A percentile compares a stretch with the other conserved stretches of the same genome.
These are phyloP conservation scores for Schizophyllum amplum DNA, from an alignment of 1,284 basidiomycete species.

Conservation along the genomic window DNA sequence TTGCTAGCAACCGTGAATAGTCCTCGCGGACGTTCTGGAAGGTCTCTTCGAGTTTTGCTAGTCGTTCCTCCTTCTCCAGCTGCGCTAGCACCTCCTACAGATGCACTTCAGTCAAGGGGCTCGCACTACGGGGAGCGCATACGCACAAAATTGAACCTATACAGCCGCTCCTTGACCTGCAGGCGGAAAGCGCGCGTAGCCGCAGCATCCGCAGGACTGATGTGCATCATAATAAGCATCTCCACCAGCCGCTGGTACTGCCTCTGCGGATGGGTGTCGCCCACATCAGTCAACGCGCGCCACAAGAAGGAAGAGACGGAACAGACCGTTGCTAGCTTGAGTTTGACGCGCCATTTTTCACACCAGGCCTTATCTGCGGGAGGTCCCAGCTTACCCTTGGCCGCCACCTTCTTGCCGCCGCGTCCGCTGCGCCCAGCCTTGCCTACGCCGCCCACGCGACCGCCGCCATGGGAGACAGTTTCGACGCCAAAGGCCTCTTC, in stretches of 20 bases:
- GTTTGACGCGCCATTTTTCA: constrained; percentile 68
- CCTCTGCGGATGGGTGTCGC: constrained; percentile 41
- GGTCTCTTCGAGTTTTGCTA: constrained; percentile 89
- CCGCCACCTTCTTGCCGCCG: constrained; percentile 19
- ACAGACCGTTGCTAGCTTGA: constrained; percentile 84
- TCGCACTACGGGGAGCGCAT: neutral
- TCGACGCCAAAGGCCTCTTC: constrained; percentile 49
- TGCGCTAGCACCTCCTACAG: constrained; percentile 79
- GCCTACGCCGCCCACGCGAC: constrained; percentile 40
- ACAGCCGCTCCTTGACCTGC: constrained; percentile 90
- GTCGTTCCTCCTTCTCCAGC: constrained; percentile 77
- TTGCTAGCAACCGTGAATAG: constrained; percentile 72
- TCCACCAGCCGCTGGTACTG: constrained; percentile 91
- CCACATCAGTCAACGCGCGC: constrained; percentile 2
- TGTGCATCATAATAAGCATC: constrained; percentile 77
- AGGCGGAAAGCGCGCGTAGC: constrained; percentile 64
- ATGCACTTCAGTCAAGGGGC: constrained; percentile 9
- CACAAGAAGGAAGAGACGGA: too few species aligned
- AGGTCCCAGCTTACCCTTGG: constrained; percentile 62
- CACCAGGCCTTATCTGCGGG: constrained; percentile 76
- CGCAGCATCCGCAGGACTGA: constrained; percentile 56
- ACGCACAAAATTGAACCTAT: constrained; percentile 89
- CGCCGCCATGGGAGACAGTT: constrained; percentile 32
- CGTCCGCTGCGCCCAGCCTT: constrained; percentile 25
- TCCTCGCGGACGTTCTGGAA: constrained; percentile 84